phyloP scores from a whole-genome alignment of 805 yeast genomes.

The Metschnikowia chrysomelidarum region DNA sequence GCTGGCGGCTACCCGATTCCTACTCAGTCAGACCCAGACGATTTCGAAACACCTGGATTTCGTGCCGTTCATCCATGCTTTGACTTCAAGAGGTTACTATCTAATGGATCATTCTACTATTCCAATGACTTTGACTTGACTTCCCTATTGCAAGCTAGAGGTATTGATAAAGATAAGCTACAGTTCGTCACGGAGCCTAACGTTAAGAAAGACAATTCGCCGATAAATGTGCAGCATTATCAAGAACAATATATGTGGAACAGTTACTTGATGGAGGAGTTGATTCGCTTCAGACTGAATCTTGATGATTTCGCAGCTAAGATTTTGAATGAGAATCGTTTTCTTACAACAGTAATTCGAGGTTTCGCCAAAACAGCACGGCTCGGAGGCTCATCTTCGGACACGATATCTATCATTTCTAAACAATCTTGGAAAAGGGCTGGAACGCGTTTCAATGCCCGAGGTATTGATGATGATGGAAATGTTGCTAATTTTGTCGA shows the following conservation, averaged over 20 bases:
- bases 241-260: constrained; percentile 97
- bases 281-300: constrained; percentile 70
- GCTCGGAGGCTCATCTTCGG: constrained; percentile 34
- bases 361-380: constrained; percentile 87
- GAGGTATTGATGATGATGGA: constrained; percentile 23
- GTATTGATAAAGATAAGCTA: constrained; percentile 39
- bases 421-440: constrained; percentile 84
- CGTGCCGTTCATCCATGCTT: constrained; percentile 68
- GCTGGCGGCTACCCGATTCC: constrained; percentile 62
- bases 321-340: constrained; percentile 70
- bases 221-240: constrained; percentile 38
- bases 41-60: constrained; percentile 22
- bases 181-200: constrained; percentile 4
- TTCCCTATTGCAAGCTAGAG: constrained; percentile 76
- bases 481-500: constrained; percentile 24
- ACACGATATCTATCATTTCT: constrained; percentile 73
- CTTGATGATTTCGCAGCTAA: constrained; percentile 59
- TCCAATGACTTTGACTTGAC: constrained; percentile 92
- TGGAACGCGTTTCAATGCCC: constrained; percentile 23
- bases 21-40: constrained; percentile 35
- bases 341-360: constrained; percentile 86
- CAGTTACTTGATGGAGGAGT: constrained; percentile 80
- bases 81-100: constrained; percentile 71
- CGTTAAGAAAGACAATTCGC: constrained; percentile 5
- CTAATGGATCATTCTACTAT: constrained; percentile 89